These are phyloP conservation scores for Hansenula lynferdii DNA, from an alignment of 1,139 yeast species.

Conservation along the genomic window DNA sequence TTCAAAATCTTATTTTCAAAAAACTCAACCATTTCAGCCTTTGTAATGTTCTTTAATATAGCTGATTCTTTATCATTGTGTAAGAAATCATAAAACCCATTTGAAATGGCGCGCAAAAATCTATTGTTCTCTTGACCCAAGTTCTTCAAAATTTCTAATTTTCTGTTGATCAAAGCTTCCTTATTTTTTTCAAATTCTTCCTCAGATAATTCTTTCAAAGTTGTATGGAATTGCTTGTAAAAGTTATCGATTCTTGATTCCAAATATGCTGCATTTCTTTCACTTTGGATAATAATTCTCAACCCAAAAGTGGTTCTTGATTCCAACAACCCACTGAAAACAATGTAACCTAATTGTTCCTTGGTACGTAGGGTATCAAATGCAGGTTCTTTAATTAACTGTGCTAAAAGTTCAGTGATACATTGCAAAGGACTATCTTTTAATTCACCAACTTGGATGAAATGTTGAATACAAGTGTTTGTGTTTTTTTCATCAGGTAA, in stretches of 20 bases:
- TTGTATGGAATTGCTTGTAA: slow-evolving; percentile 30
- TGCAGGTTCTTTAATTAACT: slow-evolving; percentile 78
- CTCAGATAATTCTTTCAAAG: slow-evolving; percentile 42
- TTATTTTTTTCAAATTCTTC: slow-evolving; percentile 68
- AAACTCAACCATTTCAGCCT: slow-evolving; percentile 53
- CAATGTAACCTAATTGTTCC: slow-evolving; percentile 90
- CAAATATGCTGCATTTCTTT: slow-evolving; percentile 67
- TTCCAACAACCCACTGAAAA: slow-evolving; percentile 67
- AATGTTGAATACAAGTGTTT: slow-evolving; percentile 82
- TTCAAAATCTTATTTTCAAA: slow-evolving; percentile 43
- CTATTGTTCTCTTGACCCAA: slow-evolving; percentile 68
- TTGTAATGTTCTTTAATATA: slow-evolving; percentile 46
- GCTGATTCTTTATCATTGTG: slow-evolving; percentile 54
- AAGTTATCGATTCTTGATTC: slow-evolving; percentile 75
- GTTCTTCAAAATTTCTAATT: slow-evolving; percentile 70
- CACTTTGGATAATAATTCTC: slow-evolving; percentile 82
- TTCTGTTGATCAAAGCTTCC: slow-evolving; percentile 58
- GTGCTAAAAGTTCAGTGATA: slow-evolving; percentile 60
- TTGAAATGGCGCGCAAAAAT: slow-evolving; percentile 62
- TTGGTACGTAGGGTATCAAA: slow-evolving; percentile 87
- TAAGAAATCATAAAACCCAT: slow-evolving; percentile 76
- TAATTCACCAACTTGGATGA: slow-evolving; percentile 59
- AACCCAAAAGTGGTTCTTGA: slow-evolving; percentile 75
- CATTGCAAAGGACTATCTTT: slow-evolving; percentile 34
- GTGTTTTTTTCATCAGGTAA: slow-evolving; percentile 67